Conservation (phyloP, 1,284 basidiomycete species). For the Schizophyllum commune region DNA sequence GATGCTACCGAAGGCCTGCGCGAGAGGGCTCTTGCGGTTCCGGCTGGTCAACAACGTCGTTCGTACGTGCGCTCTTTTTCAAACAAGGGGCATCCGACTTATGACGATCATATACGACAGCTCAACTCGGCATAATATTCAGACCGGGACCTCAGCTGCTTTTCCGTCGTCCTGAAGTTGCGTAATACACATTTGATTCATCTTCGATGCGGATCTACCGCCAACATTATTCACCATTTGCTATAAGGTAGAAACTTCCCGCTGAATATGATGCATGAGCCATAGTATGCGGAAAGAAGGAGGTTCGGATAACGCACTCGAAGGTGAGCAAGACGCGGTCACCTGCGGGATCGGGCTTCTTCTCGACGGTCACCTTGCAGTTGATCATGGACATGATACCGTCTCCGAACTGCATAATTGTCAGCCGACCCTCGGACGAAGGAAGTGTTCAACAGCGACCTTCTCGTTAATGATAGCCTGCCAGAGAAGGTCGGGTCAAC, state of each 20-base stretch:
- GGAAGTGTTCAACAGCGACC: conserved; percentile 28
- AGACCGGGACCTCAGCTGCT: too few species aligned
- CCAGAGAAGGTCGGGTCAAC: too few species aligned
- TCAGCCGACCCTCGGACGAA: not conserved
- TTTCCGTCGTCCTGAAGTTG: too few species aligned
- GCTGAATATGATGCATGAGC: conserved; percentile 23
- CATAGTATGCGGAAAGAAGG: conserved; percentile 5
- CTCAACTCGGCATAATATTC: too few species aligned
- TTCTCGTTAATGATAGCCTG: conserved; percentile 84
- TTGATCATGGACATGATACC: conserved; percentile 92
- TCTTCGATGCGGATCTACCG: not conserved
- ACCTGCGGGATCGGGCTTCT: conserved; percentile 75
- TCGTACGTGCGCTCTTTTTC: too few species aligned
- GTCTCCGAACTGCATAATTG: conserved; percentile 63
- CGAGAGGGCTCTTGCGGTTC: too few species aligned
- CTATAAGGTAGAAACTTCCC: conserved; percentile 71
- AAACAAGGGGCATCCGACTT: too few species aligned
- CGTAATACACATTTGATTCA: too few species aligned
- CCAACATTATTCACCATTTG: conserved; percentile 40
- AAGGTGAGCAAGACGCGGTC: conserved; percentile 79
- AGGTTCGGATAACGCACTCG: conserved; percentile 47
- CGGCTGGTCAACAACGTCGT: too few species aligned
- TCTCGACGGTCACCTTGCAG: conserved; percentile 66
- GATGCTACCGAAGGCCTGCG: too few species aligned
- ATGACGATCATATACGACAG: too few species aligned